Percentiles rank a stretch among this genome's conserved stretches.
These are phyloP conservation scores for Penicillium herquei DNA, from an alignment of 495 filamentous ascomycete genomes.

Conservation along the genomic window DNA sequence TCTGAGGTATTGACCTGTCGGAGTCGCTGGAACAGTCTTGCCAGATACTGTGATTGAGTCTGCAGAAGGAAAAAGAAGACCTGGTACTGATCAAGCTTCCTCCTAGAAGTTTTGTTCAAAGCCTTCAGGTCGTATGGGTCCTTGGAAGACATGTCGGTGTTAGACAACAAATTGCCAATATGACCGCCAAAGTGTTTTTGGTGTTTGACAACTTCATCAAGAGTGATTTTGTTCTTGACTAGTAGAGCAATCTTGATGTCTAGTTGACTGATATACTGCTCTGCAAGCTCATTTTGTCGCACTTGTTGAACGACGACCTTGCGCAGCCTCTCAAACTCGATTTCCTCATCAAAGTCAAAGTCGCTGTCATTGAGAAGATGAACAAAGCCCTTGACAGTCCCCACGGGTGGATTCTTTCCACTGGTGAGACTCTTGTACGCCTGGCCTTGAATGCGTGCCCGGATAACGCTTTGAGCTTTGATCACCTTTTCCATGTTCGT, in stretches of 20 bases:
- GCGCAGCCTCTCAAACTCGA: slow-evolving; percentile 89
- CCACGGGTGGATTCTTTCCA: slow-evolving; percentile 96
- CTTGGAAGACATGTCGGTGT: slow-evolving; percentile 79
- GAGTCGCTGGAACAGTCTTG: slow-evolving; percentile 78
- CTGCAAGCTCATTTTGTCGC: slow-evolving; percentile 92
- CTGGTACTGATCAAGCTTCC: slow-evolving; percentile 94
- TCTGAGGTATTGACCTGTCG: slow-evolving; percentile 84
- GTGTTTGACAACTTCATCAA: slow-evolving; percentile 96
- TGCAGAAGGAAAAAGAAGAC: slow-evolving; percentile 97
- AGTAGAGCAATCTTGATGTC: slow-evolving; percentile 98
- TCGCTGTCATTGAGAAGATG: slow-evolving; percentile 97
- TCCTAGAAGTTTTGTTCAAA: slow-evolving; percentile 90
- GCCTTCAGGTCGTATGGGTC: slow-evolving; percentile 97
- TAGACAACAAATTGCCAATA: slow-evolving; percentile 79
- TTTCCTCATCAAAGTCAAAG: slow-evolving; percentile 98
- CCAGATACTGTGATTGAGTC: slow-evolving; percentile 93
- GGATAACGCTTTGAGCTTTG: slow-evolving; percentile 95
- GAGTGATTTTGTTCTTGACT: slow-evolving; percentile 98
- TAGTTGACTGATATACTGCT: slow-evolving; percentile 96
- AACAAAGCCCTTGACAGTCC: slow-evolving; percentile 95
- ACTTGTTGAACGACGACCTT: slow-evolving; percentile 97
- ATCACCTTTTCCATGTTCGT: slow-evolving; percentile 99
- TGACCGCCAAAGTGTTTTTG: slow-evolving; percentile 96
- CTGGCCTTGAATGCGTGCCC: slow-evolving; percentile 90
- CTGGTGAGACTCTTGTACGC: slow-evolving; percentile 94